A percentile compares a stretch with the other conserved stretches of the same genome.
Conservation (phyloP, 2,329 filamentous ascomycete species). For the Aspergillus sp. region DNA sequence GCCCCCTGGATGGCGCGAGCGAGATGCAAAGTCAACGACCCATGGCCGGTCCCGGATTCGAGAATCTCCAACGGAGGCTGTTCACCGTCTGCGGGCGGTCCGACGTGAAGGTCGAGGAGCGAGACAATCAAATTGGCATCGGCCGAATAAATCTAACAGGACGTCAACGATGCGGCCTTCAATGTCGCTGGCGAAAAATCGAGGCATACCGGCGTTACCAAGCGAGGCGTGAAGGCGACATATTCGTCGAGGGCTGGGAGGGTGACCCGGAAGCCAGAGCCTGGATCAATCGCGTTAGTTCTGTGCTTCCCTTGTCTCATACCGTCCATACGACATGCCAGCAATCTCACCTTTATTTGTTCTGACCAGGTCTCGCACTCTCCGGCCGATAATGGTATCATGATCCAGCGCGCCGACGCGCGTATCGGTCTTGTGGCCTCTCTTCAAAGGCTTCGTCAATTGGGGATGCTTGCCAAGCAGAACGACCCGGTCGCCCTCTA, state of each 20-base stretch:
- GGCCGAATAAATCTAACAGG: conserved; percentile 57
- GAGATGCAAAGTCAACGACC: conserved; percentile 65
- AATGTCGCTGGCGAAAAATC: conserved; percentile 6
- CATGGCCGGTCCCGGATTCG: conserved; percentile 79
- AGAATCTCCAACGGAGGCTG: conserved; percentile 59
- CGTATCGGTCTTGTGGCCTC: conserved; percentile 26
- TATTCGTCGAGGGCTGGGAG: conserved; percentile 66
- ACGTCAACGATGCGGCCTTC: conserved; percentile 9
- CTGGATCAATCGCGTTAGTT: conserved; percentile 16
- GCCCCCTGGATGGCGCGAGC: conserved; percentile 66
- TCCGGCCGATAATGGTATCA: conserved; percentile 55
- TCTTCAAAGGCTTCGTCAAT: conserved; percentile 35
- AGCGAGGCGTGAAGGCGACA: conserved; percentile 54
- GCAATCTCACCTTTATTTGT: conserved; percentile 40
- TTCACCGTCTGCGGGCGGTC: conserved; percentile 24
- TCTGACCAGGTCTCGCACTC: conserved; percentile 49
- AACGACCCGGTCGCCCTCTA: conserved; percentile 38
- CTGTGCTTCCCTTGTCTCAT: not conserved
- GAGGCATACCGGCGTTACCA: conserved; percentile 61
- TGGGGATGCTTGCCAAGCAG: conserved; percentile 29
- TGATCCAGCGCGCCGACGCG: conserved; percentile 32
- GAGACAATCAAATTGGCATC: conserved; percentile 69
- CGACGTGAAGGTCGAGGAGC: conserved; percentile 63
- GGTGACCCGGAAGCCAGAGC: conserved; percentile 46
- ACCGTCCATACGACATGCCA: not conserved